Evolutionary conservation across 805 yeast genomes (phyloP), one percentile per base, ranked within the genome.

Genomic region (Clavispora phyllophila): DNA sequence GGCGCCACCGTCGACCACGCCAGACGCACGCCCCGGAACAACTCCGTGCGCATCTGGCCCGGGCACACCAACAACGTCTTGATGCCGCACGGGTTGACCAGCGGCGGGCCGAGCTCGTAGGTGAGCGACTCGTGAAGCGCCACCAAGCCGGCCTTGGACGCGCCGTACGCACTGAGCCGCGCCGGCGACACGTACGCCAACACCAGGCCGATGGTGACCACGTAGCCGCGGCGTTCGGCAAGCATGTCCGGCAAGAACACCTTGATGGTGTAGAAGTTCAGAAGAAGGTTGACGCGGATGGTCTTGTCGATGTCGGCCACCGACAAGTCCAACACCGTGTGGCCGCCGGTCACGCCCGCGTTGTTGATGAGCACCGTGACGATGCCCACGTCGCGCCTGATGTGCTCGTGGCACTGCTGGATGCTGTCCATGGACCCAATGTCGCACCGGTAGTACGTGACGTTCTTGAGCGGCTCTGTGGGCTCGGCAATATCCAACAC

Each of bases 171-270:
- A 36, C 82, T 82, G 44, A 87, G 69, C 18, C 84, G 70, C 9
- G 95, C 90, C 0, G 97, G 97, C 0, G 93, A 75, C 70, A 86
- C 73, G 49, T 83, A 81, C 0, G 96, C 97, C 42, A 91, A 67
- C 0, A 87, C 89, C 0, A 96, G 87, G 0, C 95, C 87, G 31
- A 91, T 70, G 2, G 89, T 86, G 25, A 90, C 80, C 17, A 91
- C 72, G 57, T 81, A 85, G 0, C 97, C 96, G 36, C 91, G 66
- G 44, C 72, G 68, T 17, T 57, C 46, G 17, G 50, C 58, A 2
- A 86, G 48, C 91, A 91, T 87, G 32, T 65, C 77, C 0, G 96
- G 95, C 12, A 90, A 63, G 52, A 87, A 83, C 1, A 78, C 67
- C 52, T 85, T 82, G 50, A 78, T 77, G 43, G 89, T 78, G 53